phyloP scores from a whole-genome alignment of 2,329 filamentous ascomycete species.

The Epichloe sibirici region DNA sequence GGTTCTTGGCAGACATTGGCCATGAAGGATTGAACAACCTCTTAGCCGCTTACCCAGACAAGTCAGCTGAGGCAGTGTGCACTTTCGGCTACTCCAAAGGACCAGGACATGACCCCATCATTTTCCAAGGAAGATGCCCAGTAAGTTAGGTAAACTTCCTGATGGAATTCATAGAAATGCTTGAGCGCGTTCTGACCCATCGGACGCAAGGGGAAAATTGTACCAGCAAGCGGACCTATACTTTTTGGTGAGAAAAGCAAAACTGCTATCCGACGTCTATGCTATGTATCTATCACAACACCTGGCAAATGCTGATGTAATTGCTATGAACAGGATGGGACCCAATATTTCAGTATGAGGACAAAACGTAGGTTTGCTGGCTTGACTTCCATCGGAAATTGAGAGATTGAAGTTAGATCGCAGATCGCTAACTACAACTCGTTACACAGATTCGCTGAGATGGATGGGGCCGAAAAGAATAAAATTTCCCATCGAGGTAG shows the following conservation, averaged over 20 bases:
- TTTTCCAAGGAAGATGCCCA: conserved; percentile 85
- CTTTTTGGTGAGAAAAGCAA: conserved; percentile 57
- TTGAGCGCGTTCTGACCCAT: neutral
- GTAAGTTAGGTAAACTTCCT: conserved; percentile 31
- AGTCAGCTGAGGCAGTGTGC: conserved; percentile 84
- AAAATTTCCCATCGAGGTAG: conserved; percentile 81
- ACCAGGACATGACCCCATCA: conserved; percentile 67
- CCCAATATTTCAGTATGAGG: conserved; percentile 86
- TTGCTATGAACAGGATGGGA: conserved; percentile 65
- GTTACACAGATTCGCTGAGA: conserved; percentile 64
- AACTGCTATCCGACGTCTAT: neutral
- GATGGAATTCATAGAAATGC: neutral
- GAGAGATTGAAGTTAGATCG: neutral
- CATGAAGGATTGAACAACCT: conserved; percentile 82
- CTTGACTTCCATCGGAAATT: neutral
- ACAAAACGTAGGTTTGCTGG: conserved; percentile 52
- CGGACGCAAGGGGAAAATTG: conserved; percentile 55
- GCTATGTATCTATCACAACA: neutral
- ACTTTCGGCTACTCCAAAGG: conserved; percentile 89
- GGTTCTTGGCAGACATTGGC: conserved; percentile 77
- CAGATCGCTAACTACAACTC: neutral
- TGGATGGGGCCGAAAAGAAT: conserved; percentile 83
- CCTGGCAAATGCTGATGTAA: neutral
- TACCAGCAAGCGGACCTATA: conserved; percentile 65
- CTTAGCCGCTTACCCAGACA: conserved; percentile 78